A percentile compares a stretch with the other conserved stretches of the same genome.
phyloP scores from a whole-genome alignment of 2,329 filamentous ascomycete species.

The Stylonectria norvegica region DNA sequence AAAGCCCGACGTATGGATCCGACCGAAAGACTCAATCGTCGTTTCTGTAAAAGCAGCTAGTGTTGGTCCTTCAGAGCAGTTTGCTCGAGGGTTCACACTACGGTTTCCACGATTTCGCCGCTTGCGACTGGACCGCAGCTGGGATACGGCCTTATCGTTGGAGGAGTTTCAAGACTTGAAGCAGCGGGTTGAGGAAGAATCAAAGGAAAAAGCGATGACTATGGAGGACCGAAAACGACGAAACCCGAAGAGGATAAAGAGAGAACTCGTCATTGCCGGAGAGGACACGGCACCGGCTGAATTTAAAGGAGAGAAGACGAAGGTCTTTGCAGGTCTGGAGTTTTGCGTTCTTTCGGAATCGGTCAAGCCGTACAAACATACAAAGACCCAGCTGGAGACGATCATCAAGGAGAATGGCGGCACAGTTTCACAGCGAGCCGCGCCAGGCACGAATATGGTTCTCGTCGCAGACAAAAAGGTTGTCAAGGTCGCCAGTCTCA shows the following conservation, averaged over 20 bases:
- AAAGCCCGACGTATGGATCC: slow-evolving; percentile 88
- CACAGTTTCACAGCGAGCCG: slow-evolving; percentile 69
- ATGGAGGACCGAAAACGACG: slow-evolving; percentile 64
- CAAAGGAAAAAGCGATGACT: slow-evolving; percentile 71
- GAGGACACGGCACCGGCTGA: slow-evolving; percentile 45
- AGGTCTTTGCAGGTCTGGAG: slow-evolving; percentile 69
- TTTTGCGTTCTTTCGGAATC: slow-evolving; percentile 85
- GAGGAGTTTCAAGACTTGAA: slow-evolving; percentile 75
- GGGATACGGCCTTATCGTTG: slow-evolving; percentile 74
- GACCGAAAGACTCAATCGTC: slow-evolving; percentile 81
- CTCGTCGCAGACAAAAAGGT: slow-evolving; percentile 75
- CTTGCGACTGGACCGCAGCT: slow-evolving; percentile 77
- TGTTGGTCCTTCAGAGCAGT: slow-evolving; percentile 70
- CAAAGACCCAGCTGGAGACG: slow-evolving; percentile 74
- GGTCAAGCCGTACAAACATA: slow-evolving; percentile 64
- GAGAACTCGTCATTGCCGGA: slow-evolving; percentile 68
- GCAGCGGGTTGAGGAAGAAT: slow-evolving; percentile 64
- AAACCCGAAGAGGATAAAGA: slow-evolving; percentile 60
- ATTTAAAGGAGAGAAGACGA: slow-evolving; percentile 56
- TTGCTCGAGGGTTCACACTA: slow-evolving; percentile 72
- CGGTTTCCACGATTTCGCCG: slow-evolving; percentile 88
- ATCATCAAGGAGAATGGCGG: slow-evolving; percentile 83
- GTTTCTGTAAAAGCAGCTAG: slow-evolving; percentile 85
- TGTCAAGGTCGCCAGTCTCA: slow-evolving; percentile 79
- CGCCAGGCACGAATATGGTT: slow-evolving; percentile 59